A percentile compares a stretch with the other conserved stretches of the same genome.
These are phyloP conservation scores for Aspergillus taichungensis DNA, from an alignment of 495 filamentous ascomycete genomes.

Conservation along the genomic window DNA sequence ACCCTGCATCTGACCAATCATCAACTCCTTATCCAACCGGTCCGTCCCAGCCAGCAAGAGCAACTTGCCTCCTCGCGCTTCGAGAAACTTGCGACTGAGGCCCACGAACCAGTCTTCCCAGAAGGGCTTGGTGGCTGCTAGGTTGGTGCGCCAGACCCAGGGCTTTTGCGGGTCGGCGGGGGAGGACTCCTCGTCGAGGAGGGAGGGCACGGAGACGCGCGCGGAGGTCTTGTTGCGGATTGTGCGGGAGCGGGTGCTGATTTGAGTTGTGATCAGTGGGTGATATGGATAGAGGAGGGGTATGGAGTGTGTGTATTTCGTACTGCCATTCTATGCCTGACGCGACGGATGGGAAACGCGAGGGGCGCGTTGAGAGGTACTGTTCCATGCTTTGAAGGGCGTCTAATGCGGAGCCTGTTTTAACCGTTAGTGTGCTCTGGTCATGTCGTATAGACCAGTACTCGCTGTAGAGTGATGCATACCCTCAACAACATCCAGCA, in stretches of 20 bases:
- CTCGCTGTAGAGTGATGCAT: slow-evolving; percentile 14
- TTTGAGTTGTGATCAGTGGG: background rate
- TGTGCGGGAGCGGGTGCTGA: slow-evolving; percentile 70
- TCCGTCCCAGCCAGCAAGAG: slow-evolving; percentile 90
- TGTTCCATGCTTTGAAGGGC: slow-evolving; percentile 92
- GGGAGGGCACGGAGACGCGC: slow-evolving; percentile 74
- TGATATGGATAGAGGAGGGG: background rate
- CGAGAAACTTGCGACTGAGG: slow-evolving; percentile 80
- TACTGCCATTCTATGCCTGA: slow-evolving; percentile 92
- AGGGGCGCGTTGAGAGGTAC: slow-evolving; percentile 78
- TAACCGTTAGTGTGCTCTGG: background rate
- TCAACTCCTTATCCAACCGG: slow-evolving; percentile 85
- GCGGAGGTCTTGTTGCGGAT: slow-evolving; percentile 77
- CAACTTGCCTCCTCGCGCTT: slow-evolving; percentile 76
- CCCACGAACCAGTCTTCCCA: slow-evolving; percentile 94
- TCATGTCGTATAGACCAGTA: too few species aligned
- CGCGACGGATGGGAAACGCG: slow-evolving; percentile 60
- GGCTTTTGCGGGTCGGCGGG: slow-evolving; percentile 27
- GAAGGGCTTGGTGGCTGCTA: slow-evolving; percentile 76
- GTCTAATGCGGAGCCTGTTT: slow-evolving; percentile 64
- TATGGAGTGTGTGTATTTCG: slow-evolving; percentile 9
- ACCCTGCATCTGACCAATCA: slow-evolving; percentile 98
- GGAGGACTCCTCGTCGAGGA: slow-evolving; percentile 46
- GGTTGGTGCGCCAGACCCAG: slow-evolving; percentile 83
- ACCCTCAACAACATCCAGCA: slow-evolving; percentile 93